Evolutionary conservation across 2,329 filamentous ascomycete genomes (phyloP), one percentile per base, ranked within the genome.

Genomic region (Sarocladium oryzae): DNA sequence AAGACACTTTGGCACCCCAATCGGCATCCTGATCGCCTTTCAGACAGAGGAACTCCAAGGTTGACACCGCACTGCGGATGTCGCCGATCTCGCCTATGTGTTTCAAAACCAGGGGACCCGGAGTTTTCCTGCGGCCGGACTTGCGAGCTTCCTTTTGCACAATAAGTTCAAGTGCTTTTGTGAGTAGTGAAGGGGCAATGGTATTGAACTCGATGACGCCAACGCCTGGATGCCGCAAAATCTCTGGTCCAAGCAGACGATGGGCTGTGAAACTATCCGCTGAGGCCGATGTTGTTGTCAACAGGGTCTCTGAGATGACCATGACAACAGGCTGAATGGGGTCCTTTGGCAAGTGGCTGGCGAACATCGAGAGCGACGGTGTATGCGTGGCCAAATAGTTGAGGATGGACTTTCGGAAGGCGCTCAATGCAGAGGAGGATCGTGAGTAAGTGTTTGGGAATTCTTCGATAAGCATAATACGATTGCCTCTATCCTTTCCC

Each of bases 211-310:
- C 91, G 56, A 99, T 89, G 4, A 88, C 75, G 8, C 81, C 82
- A 2, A 89, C 84, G 13, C 85, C 84, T 0, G 88, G 85, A 66
- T 97, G 90, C 37, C 86, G 83, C 13, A 89, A 76, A 38, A 99
- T 87, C 56, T 93, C 88, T 0, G 90, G 85, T 0, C 95, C 93
- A 2, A 99, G 79, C 16, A 99, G 71, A 21, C 91, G 83, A 69
- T 97, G 89, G 0, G 89, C 89, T 1, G 93, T 99, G 61, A 97
- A 90, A 66, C 88, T 96, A 62, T 97, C 91, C 11, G 89, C 84
- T 9, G 87, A 84, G 2, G 90, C 86, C 2, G 88, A 91, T 7
- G 85, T 90, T 1, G 90, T 93, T 1, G 88, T 92, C 15, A 96
- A 71, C 13, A 95, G 73, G 0, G 89, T 95, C 67, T 99, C 93